A percentile compares a stretch with the other conserved stretches of the same genome.
phyloP scores from a whole-genome alignment of 2,329 filamentous ascomycete species.

The Grosmannia serpens region DNA sequence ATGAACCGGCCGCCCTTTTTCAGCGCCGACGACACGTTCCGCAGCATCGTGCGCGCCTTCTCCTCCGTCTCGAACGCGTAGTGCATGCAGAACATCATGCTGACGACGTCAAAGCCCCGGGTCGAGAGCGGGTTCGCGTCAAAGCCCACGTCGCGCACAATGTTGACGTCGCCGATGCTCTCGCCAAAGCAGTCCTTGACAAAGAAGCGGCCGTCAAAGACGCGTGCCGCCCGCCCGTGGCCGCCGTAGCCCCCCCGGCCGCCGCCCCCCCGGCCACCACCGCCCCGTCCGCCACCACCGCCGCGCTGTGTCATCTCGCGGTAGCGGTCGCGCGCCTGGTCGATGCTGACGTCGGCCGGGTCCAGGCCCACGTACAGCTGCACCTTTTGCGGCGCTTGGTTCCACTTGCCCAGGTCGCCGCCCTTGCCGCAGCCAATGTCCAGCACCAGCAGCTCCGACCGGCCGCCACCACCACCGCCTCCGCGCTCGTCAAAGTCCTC shows the following conservation, averaged over 20 bases:
- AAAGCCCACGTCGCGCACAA: slow-evolving; percentile 80
- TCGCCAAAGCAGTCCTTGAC: slow-evolving; percentile 90
- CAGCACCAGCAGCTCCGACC: slow-evolving; percentile 62
- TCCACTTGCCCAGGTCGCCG: slow-evolving; percentile 91
- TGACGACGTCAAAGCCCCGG: slow-evolving; percentile 88
- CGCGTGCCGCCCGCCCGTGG: slow-evolving; percentile 36
- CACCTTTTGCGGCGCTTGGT: slow-evolving; percentile 83
- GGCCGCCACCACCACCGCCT: slow-evolving; percentile 34
- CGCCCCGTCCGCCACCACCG: slow-evolving; percentile 32
- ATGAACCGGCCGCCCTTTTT: slow-evolving; percentile 94
- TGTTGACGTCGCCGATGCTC: slow-evolving; percentile 66
- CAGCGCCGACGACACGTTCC: slow-evolving; percentile 78
- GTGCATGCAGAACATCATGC: slow-evolving; percentile 99
- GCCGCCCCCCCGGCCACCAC: slow-evolving; percentile 33
- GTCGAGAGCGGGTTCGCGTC: slow-evolving; percentile 61
- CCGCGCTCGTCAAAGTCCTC: slow-evolving; percentile 58
- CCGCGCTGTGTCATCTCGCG: slow-evolving; percentile 54
- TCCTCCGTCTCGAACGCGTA: slow-evolving; percentile 92
- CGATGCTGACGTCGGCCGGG: slow-evolving; percentile 82
- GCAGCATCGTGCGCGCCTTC: slow-evolving; percentile 83
- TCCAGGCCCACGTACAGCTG: slow-evolving; percentile 90
- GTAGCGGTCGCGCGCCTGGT: slow-evolving; percentile 81
- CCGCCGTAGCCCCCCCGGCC: slow-evolving; percentile 17
- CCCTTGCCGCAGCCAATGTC: slow-evolving; percentile 97
- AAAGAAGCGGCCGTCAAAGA: slow-evolving; percentile 80